Conservation (phyloP, 1,284 basidiomycete species). For the Papiliotrema nemorosa region DNA sequence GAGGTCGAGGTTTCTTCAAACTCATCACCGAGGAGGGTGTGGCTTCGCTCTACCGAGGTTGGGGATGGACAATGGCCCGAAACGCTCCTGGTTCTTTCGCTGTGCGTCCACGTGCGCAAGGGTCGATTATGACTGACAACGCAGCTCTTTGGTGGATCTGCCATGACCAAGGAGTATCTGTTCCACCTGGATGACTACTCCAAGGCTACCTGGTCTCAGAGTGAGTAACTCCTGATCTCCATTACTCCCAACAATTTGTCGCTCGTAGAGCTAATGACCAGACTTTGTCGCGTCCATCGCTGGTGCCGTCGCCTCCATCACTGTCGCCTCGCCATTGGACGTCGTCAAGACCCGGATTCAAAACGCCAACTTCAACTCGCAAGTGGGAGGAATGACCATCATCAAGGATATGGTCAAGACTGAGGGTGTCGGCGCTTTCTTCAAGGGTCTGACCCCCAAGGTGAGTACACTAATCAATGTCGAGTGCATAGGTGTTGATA, state of each 20-base stretch:
- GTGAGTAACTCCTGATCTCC: slow-evolving; percentile 29
- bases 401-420: slow-evolving; percentile 82
- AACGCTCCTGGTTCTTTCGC: slow-evolving; percentile 96
- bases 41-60: slow-evolving; percentile 86
- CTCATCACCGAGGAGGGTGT: slow-evolving; percentile 89
- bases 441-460: slow-evolving; percentile 96
- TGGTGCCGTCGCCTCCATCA: slow-evolving; percentile 92
- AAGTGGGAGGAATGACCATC: slow-evolving; percentile 77
- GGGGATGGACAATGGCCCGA: slow-evolving; percentile 98
- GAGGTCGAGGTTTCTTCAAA: slow-evolving; percentile 81
- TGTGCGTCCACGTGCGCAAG: too few species aligned
- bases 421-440: slow-evolving; percentile 83
- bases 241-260: background rate
- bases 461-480: slow-evolving; percentile 51
- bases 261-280: too few species aligned
- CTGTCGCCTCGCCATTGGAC: slow-evolving; percentile 92
- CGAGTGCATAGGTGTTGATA: too few species aligned
- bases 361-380: slow-evolving; percentile 94
- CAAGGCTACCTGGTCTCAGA: slow-evolving; percentile 90
- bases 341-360: slow-evolving; percentile 97
- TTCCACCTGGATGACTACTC: slow-evolving; percentile 86
- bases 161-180: slow-evolving; percentile 88
- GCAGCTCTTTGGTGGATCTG: slow-evolving; percentile 93
- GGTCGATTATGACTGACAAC: too few species aligned
- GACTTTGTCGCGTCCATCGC: slow-evolving; percentile 89